Evolutionary conservation across 805 yeast genomes (phyloP), one percentile per base, ranked within the genome.

Genomic region (Kazachstania psychrophila): DNA sequence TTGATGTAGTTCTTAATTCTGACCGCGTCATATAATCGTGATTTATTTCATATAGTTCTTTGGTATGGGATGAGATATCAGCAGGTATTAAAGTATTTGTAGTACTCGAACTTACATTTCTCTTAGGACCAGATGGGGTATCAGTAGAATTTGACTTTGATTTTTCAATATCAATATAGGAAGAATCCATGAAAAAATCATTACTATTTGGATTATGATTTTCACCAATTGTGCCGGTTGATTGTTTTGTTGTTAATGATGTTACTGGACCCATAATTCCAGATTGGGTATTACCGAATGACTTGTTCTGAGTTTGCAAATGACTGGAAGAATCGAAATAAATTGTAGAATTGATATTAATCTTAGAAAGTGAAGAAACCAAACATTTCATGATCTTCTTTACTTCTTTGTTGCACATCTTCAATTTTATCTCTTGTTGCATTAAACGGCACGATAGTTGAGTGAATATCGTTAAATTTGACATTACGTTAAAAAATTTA

Each of bases 261-360:
- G 27, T 20, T 16, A 23, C 18, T 22, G 34, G n/a, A 6, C 14
- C 28, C n/a, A n/a, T n/a, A n/a, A n/a, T n/a, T n/a, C n/a, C n/a
- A n/a, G n/a, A n/a, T n/a, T n/a, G n/a, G 12, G 24, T 36, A 22
- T 24, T 18, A 8, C 24, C 24, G 2, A 30, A 23, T 2, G 33
- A 24, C 3, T 23, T 30, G 9, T 18, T 30, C 13, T 13, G 38
- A 16, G 8, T 17, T 25, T 29, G 20, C 15, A 28, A 15, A 20
- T 15, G 28, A 20, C 27, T 16, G 8, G 28, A 37, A 16, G 53
- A 47, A 33, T 65, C 63, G 36, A 80, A 62, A 52, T 73, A 80
- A n/a, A 81, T 52, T 33, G 71, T 65, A 7, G 84, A 81, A 49
- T 77, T 77, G 39, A 79, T 72, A 40, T 77, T 75, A 39, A 82